phyloP scores from a whole-genome alignment of 345 rosid genomes.

The Excoecaria cochinchinensis region DNA sequence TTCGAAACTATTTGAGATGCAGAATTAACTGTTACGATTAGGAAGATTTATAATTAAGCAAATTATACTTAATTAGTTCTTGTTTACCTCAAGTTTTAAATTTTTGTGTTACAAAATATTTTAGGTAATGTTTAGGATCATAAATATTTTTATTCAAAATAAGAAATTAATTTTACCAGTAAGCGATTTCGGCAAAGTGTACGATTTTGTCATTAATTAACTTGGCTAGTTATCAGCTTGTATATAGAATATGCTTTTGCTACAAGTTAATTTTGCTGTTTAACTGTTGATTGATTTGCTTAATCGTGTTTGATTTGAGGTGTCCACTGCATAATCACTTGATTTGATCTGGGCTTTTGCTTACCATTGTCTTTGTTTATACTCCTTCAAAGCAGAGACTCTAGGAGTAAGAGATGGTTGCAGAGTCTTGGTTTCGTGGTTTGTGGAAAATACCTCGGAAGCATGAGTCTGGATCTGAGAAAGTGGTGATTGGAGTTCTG shows the following conservation, averaged over 20 bases:
- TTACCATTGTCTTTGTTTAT: neutral
- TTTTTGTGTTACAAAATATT: neutral
- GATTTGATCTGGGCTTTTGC: neutral
- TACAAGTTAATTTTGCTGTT: neutral
- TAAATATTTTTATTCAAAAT: neutral
- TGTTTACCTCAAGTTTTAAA: neutral
- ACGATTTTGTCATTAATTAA: neutral
- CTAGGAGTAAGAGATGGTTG: conserved; percentile 50
- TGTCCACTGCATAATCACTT: neutral
- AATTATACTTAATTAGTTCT: neutral
- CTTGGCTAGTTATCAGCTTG: neutral
- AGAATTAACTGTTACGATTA: neutral
- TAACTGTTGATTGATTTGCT: neutral
- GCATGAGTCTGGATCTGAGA: conserved; percentile 52
- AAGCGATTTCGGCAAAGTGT: neutral
- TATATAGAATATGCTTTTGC: neutral
- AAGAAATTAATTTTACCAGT: neutral
- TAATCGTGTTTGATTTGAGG: neutral
- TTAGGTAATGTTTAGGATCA: neutral
- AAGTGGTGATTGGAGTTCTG: conserved; percentile 66
- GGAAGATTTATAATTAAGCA: neutral
- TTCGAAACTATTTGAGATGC: neutral
- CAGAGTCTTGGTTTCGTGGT: conserved; percentile 86
- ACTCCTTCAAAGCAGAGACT: neutral
- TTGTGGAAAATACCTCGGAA: conserved; percentile 68